Conservation (phyloP, 805 yeast genomes). For the Yamadazyma olivae region DNA sequence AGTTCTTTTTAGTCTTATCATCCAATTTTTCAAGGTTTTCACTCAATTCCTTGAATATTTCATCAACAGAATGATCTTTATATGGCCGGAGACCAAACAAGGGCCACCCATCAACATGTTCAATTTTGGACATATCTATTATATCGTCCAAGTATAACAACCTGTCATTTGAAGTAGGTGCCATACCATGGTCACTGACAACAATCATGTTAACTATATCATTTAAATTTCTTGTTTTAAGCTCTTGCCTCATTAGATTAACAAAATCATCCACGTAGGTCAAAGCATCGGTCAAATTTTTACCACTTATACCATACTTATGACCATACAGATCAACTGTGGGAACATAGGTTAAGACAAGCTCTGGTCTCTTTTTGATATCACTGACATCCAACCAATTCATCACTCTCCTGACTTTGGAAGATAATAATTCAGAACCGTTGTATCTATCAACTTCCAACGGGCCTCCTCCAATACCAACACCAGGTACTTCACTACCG, state of each 20-base stretch:
- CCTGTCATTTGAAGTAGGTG: conserved; percentile 74
- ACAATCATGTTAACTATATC: conserved; percentile 70
- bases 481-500: conserved; percentile 74
- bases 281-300: conserved; percentile 52
- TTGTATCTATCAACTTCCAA: conserved; percentile 62
- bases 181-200: conserved; percentile 93
- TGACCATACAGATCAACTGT: conserved; percentile 81
- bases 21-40: conserved; percentile 15
- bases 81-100: conserved; percentile 70
- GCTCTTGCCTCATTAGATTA: conserved; percentile 43
- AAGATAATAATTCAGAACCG: conserved; percentile 54
- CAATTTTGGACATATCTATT: conserved; percentile 50
- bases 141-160: conserved; percentile 72
- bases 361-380: conserved; percentile 61
- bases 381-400: conserved; percentile 62
- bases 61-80: conserved; percentile 34
- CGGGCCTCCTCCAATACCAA: conserved; percentile 34
- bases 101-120: conserved; percentile 84
- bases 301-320: conserved; percentile 63
- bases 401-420: conserved; percentile 57
- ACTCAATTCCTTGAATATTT: conserved; percentile 44
- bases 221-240: conserved; percentile 53
- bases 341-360: conserved; percentile 76
- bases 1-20: conserved; percentile 22
- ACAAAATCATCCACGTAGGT: conserved; percentile 65